Evolutionary conservation across 2,329 filamentous ascomycete species (phyloP), one percentile per base, ranked within the genome.

Genomic region (Penicillium janthinellum): DNA sequence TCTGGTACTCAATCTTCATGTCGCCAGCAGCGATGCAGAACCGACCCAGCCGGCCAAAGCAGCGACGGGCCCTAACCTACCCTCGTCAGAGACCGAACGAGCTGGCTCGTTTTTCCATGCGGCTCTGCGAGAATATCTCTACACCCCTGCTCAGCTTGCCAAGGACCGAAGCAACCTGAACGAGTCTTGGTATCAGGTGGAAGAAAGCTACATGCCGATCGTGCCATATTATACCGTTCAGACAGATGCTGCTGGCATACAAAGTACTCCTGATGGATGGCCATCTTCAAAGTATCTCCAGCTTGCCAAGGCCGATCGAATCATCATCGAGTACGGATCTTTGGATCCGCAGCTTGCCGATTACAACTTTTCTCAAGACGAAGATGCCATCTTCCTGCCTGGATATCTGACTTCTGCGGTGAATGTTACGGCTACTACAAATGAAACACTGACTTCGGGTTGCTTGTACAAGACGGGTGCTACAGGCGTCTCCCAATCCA

Each of bases 271-370:
- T 0, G 80, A 87, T 72, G 87, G 87, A 11, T 90, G 87, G 87
- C 87, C 87, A 0, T 83, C 81, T n/a, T 82, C 85, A 64, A 79
- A 81, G 20, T 86, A 81, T 64, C 72, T 88, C 37, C 84, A 86
- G 64, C 79, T 88, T 47, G 76, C 78, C 1, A 75, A 79, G 49
- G 78, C 79, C n/a, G 81, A 81, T 63, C 78, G 87, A 35, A 65
- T 89, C 2, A 67, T 89, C 2, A 70, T 84, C 8, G 80, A 81
- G 39, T 86, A 84, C 69, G 86, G 86, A 1, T 75, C 70, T 0
- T 70, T 88, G 5, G 86, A 87, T 68, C 73, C 83, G 2, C 83
- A 88, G 57, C 83, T 89, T 77, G 63, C 69, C 10, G 71, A 66
- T 2, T 89, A 89, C 67, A 79, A 88, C 64, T 78, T 83, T n/a